Evolutionary conservation across 2,329 filamentous ascomycete species (phyloP), one percentile per base, ranked within the genome.

Genomic region (Fusarium buxicola): DNA sequence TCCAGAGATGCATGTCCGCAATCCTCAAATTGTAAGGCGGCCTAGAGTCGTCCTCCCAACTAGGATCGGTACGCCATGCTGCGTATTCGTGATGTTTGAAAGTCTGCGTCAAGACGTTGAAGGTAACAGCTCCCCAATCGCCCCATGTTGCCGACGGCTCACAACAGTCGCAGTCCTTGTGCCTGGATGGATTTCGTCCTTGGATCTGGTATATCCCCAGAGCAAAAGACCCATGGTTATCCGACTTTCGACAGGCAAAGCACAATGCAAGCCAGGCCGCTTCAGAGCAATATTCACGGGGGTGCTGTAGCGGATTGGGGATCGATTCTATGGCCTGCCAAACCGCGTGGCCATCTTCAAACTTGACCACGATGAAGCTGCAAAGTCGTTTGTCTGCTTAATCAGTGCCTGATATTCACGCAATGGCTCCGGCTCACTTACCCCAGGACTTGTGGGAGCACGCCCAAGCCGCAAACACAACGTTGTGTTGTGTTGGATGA

Each of bases 401-500:
- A 13, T 64, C 4, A 66, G 54, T 24, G 5, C 4, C 7, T 18
- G 13, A 3, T 27, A 8, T 7, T 27, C 7, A 6, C 15, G 5
- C 3, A 24, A 24, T 12, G 18, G 5, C 7, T 13, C 8, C 6
- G 3, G 27, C 2, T 8, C 10, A 34, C 53, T 63, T 15, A 68
- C 64, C 11, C 15, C 13, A 18, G 3, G 28, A 45, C 4, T 11
- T 10, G 15, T 60, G 39, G 13, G 32, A 40, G 16, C 48, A 45
- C 8, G 47, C 43, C 44, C 61, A 65, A 5, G 62, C 69, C 2
- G 40, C 56, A 55, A 56, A 72, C 4, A 58, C 41, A 4, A 64
- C 45, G n/a, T 66, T 55, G 4, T 51, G 39, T 8, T 66, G 40
- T 10, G 56, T 64, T 4, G 70, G 60, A 21, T 72, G 68, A 9